Evolutionary conservation across 2,329 filamentous ascomycete species (phyloP).

Genomic region (Cadophora malorum): DNA sequence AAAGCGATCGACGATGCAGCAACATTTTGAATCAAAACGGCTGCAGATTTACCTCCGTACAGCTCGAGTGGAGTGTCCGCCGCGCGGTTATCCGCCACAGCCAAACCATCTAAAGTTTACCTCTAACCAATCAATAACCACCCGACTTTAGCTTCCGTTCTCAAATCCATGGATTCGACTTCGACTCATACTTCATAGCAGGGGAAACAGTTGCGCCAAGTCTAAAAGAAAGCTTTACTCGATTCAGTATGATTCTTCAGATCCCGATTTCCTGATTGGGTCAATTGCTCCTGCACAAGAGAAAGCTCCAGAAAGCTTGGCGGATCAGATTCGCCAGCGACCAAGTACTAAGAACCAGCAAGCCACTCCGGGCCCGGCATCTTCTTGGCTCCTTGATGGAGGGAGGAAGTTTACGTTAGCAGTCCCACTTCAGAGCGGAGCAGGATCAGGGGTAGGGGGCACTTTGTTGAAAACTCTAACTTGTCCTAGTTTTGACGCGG

Average conservation of each 20-base stretch:
- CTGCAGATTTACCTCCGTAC: neutral
- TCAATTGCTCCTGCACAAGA: no score
- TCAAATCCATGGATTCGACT: neutral
- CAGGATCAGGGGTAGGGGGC: no score
- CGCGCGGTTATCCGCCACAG: constrained; percentile 11
- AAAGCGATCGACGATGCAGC: neutral
- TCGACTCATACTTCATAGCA: no score
- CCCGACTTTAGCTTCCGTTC: neutral
- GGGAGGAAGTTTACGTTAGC: neutral
- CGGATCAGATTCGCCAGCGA: no score
- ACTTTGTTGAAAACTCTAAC: constrained; percentile 8
- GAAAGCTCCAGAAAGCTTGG: no score
- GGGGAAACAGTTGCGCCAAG: no score
- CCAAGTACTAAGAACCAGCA: neutral
- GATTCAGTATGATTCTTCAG: no score
- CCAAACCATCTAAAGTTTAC: neutral
- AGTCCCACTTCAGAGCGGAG: no score
- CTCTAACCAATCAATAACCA: neutral
- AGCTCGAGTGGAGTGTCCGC: neutral
- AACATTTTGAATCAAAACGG: neutral
- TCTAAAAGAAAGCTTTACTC: no score
- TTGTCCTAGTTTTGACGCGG: neutral
- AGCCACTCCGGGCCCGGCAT: neutral
- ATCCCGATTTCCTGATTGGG: no score
- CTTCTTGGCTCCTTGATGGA: neutral